These are phyloP conservation scores for Lippia alba DNA, from an alignment of 305 asterid species.

Conservation along the genomic window DNA sequence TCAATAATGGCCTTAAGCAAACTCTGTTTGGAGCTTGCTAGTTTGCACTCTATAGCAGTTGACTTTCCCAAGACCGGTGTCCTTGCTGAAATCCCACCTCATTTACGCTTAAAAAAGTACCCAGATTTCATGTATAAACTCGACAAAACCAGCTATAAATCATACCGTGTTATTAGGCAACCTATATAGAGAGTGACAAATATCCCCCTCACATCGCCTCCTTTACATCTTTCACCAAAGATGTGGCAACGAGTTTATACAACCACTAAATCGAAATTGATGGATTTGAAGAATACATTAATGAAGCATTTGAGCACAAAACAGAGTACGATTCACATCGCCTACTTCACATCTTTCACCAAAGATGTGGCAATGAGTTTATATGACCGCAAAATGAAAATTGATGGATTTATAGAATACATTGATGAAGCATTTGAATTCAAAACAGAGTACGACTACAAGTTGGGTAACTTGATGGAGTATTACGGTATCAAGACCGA, in stretches of 20 bases:
- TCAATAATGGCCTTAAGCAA: constrained; percentile 68
- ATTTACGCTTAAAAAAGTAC: constrained; percentile 72
- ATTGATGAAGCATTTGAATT: constrained; percentile 61
- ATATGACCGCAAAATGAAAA: constrained; percentile 70
- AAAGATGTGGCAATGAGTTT: constrained; percentile 62
- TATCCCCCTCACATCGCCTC: constrained; percentile 49
- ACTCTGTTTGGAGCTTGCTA: constrained; percentile 69
- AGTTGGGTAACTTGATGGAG: constrained; percentile 86
- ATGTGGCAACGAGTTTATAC: too few relatives aligned
- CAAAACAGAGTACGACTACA: constrained; percentile 77
- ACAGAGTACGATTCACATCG: too few relatives aligned
- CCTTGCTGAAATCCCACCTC: constrained; percentile 81
- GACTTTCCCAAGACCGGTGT: constrained; percentile 93
- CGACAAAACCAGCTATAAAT: constrained; percentile 63
- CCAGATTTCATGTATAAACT: constrained; percentile 97
- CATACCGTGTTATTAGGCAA: constrained; percentile 74
- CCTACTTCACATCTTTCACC: constrained; percentile 60
- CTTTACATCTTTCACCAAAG: too few relatives aligned
- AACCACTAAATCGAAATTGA: too few relatives aligned
- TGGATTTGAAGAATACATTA: too few relatives aligned
- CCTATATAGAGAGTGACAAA: constrained; percentile 75
- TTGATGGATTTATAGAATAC: constrained; percentile 65
- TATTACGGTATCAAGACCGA: constrained; percentile 82
- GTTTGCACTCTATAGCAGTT: constrained; percentile 76
- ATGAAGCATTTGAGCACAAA: too few relatives aligned